A percentile compares a stretch with the other conserved stretches of the same genome.
These are phyloP conservation scores for Musa itinerans DNA, from an alignment of 176 grass and related monocot species.

Conservation along the genomic window DNA sequence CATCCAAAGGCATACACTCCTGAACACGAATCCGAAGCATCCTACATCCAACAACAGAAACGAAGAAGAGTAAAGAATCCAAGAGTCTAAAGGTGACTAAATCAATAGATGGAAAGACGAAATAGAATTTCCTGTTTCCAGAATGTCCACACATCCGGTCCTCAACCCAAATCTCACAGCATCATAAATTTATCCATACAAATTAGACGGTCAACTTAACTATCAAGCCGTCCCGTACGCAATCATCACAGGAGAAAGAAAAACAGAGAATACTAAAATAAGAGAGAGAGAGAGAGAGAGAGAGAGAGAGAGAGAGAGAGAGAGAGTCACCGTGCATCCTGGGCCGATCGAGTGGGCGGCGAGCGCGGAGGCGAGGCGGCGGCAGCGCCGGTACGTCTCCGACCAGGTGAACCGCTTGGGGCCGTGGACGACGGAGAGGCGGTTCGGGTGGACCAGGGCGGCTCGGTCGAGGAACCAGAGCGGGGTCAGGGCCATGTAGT, in stretches of 20 bases:
- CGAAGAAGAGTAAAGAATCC: too few relatives aligned
- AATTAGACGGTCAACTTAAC: not conserved
- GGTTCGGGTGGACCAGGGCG: constrained; percentile 65
- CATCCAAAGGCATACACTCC: too few relatives aligned
- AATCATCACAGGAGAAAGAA: not conserved
- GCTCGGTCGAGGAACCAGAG: constrained; percentile 96
- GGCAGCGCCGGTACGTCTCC: constrained; percentile 77
- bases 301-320: not conserved
- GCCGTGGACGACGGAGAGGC: constrained; percentile 60
- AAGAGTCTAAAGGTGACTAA: too few relatives aligned
- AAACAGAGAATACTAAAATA: not conserved
- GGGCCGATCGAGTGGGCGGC: constrained; percentile 43
- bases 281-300: not conserved
- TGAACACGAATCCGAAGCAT: too few relatives aligned
- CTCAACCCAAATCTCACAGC: too few relatives aligned
- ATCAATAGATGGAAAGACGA: too few relatives aligned
- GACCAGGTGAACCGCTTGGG: constrained; percentile 63
- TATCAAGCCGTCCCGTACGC: not conserved
- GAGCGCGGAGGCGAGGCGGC: constrained; percentile 78
- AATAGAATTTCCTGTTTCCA: too few relatives aligned
- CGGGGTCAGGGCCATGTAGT: constrained; percentile 77
- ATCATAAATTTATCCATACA: too few relatives aligned
- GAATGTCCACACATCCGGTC: too few relatives aligned
- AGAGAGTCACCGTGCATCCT: constrained; percentile 43
- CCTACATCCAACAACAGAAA: too few relatives aligned